Conservation (phyloP, 176 grass and related monocot genomes). For the Musa troglodytarum region DNA sequence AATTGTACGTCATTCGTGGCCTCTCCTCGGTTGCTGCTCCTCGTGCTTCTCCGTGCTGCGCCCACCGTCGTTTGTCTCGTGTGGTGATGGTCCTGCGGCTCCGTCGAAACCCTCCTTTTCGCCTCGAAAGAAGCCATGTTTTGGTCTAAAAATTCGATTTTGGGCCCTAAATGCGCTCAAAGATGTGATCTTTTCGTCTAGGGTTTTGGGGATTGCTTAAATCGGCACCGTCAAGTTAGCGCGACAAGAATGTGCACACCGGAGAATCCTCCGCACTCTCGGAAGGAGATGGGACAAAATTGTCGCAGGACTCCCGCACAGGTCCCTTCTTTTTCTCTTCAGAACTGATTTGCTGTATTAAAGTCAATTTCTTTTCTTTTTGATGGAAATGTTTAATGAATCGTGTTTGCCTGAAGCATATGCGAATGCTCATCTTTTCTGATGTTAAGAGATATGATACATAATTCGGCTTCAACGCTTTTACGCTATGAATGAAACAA, state of each 20-base stretch:
- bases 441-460: too few relatives aligned
- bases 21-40: background rate
- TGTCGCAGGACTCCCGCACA: constrained; percentile 69
- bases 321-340: constrained; percentile 28
- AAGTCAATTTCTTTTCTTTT: background rate
- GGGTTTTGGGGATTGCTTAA: background rate
- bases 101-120: background rate
- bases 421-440: too few relatives aligned
- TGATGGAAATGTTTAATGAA: too few relatives aligned
- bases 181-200: background rate
- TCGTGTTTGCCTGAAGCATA: background rate
- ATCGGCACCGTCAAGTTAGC: constrained; percentile 59
- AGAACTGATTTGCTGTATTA: background rate
- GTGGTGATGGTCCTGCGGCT: background rate
- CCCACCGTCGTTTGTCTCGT: background rate
- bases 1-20: background rate
- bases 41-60: background rate
- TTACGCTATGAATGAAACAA: background rate
- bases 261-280: constrained; percentile 43
- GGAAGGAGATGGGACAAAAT: constrained; percentile 70
- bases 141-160: background rate
- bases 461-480: too few relatives aligned
- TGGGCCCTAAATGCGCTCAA: background rate
- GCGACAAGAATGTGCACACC: constrained; percentile 61
- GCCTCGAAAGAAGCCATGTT: background rate